A percentile compares a stretch with the other conserved stretches of the same genome.
Evolutionary conservation across 192 early-diverging fungal genomes (phyloP).

Genomic region (Dissophora ornata): DNA sequence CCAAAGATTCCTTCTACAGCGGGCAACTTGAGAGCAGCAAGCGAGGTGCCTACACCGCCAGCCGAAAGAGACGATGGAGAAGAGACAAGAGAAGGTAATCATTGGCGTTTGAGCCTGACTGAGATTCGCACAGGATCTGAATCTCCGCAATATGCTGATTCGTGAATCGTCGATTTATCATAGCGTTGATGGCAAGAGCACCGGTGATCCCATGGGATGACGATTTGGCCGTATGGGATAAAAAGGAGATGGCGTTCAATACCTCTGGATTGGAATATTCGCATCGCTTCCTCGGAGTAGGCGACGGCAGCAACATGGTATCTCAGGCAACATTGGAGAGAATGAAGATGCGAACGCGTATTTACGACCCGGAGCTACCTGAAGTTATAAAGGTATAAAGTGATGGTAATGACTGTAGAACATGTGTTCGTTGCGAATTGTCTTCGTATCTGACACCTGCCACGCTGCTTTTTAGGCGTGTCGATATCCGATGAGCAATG

Average conservation of each 20-base stretch:
- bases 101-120: background rate
- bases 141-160: no score
- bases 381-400: conserved; percentile 57
- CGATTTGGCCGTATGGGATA: conserved; percentile 76
- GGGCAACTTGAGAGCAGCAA: background rate
- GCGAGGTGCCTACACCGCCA: conserved; percentile 8
- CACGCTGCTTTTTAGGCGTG: conserved; percentile 68
- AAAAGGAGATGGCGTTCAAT: conserved; percentile 67
- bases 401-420: background rate
- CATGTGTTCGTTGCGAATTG: no score
- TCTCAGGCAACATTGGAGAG: conserved; percentile 61
- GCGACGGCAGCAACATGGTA: conserved; percentile 68
- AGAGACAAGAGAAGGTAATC: conserved; percentile 35
- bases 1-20: background rate
- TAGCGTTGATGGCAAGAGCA: conserved; percentile 65
- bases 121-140: background rate
- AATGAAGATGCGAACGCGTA: conserved; percentile 67
- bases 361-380: conserved; percentile 55
- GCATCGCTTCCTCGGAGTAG: conserved; percentile 74
- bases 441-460: no score
- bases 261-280: conserved; percentile 66
- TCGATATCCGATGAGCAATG: conserved; percentile 69
- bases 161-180: no score
- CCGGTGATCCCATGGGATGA: conserved; percentile 74
- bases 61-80: conserved; percentile 1